Conservation (phyloP, 2,329 filamentous ascomycete genomes). For the Ampelomyces quisqualis region DNA sequence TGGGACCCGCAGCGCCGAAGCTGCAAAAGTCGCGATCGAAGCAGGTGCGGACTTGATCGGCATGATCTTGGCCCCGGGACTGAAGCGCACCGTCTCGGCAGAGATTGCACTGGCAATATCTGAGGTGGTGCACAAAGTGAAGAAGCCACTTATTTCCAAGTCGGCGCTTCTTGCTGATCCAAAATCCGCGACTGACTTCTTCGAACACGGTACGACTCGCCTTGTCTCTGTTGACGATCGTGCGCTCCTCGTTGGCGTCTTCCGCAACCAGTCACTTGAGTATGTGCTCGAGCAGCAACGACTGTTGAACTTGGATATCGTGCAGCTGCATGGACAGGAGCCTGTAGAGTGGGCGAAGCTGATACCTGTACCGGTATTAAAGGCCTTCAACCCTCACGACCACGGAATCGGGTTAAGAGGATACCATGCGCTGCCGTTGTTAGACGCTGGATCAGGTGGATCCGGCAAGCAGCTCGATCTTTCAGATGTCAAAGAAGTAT, state of each 20-base stretch:
- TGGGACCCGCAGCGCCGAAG: conserved; percentile 80
- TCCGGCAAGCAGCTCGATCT: conserved; percentile 78
- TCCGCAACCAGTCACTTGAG: conserved; percentile 82
- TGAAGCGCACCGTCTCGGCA: conserved; percentile 75
- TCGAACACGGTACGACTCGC: conserved; percentile 56
- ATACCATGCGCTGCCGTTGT: conserved; percentile 78
- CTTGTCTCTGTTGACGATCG: conserved; percentile 56
- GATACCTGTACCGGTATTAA: conserved; percentile 91
- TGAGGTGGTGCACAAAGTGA: conserved; percentile 65
- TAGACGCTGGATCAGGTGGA: conserved; percentile 83
- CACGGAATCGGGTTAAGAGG: conserved; percentile 71
- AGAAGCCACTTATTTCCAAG: conserved; percentile 32
- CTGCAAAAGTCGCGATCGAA: conserved; percentile 75
- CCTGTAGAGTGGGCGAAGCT: conserved; percentile 85
- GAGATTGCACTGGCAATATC: conserved; percentile 82
- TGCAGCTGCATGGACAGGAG: conserved; percentile 91
- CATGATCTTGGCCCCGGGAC: conserved; percentile 82
- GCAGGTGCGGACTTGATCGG: conserved; percentile 90
- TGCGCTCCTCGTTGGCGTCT: conserved; percentile 86
- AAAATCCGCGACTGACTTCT: conserved; percentile 65
- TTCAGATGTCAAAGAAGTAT: conserved; percentile 64
- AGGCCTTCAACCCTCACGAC: conserved; percentile 76
- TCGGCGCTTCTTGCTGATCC: conserved; percentile 26
- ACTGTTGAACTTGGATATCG: conserved; percentile 75
- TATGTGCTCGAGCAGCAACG: conserved; percentile 79